Evolutionary conservation across 441 rosid species (phyloP).

Genomic region (Isatis lusitanica): DNA sequence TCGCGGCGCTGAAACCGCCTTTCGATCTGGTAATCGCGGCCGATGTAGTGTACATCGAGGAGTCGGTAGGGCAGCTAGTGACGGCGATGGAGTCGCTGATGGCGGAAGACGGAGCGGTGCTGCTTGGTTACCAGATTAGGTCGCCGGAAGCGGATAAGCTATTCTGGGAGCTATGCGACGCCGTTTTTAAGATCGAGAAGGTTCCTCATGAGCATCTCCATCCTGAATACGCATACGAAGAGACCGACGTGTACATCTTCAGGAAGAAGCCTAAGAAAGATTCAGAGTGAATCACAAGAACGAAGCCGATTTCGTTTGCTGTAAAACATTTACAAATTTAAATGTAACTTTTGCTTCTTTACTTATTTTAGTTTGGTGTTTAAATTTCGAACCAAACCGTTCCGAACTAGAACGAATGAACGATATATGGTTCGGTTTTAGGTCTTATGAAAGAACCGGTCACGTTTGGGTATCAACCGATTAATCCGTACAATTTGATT

Average conservation of each 20-base stretch:
- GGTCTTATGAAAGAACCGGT: no score
- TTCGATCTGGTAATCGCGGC: conserved; percentile 80
- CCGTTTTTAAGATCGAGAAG: conserved; percentile 61
- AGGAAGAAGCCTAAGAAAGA: conserved; percentile 49
- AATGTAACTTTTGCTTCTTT: neutral
- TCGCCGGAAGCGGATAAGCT: conserved; percentile 76
- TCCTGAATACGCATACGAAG: conserved; percentile 66
- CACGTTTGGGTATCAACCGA: no score
- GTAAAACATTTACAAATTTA: neutral
- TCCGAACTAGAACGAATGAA: no score
- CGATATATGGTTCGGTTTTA: no score
- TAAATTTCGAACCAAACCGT: no score
- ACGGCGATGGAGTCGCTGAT: conserved; percentile 64
- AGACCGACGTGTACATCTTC: conserved; percentile 65
- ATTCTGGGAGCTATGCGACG: conserved; percentile 70
- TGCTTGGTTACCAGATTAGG: conserved; percentile 81
- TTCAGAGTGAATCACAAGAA: neutral
- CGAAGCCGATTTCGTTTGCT: neutral
- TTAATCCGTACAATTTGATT: no score
- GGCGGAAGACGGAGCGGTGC: conserved; percentile 69
- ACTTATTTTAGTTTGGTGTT: no score
- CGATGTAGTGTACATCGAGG: conserved; percentile 91
- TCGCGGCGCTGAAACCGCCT: conserved; percentile 59
- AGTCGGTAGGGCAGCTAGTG: conserved; percentile 57
- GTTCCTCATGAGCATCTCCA: conserved; percentile 77